Conservation (phyloP, 2,329 filamentous ascomycete species). For the Pyrenophora graminea region DNA sequence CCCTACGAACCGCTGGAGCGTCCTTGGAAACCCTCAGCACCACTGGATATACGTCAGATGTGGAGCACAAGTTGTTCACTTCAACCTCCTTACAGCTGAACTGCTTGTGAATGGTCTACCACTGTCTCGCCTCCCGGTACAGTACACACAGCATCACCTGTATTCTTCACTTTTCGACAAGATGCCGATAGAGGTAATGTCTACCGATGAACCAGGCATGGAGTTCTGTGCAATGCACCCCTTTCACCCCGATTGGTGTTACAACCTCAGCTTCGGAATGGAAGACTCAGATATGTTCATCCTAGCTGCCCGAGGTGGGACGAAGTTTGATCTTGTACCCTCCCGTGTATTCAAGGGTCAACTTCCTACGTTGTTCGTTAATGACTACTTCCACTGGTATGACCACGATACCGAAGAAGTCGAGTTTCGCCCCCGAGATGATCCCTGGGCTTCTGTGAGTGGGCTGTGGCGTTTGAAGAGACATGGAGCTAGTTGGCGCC, state of each 20-base stretch:
- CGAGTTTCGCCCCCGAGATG: conserved; percentile 12
- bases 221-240: conserved; percentile 45
- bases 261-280: conserved; percentile 37
- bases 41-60: conserved; percentile 31
- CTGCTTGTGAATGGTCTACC: conserved; percentile 59
- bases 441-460: conserved; percentile 8
- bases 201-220: conserved; percentile 47
- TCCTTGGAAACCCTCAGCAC: not conserved
- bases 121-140: conserved; percentile 52
- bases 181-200: conserved; percentile 51
- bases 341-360: conserved; percentile 22
- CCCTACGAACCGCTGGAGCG: conserved; percentile 5
- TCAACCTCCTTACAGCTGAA: conserved; percentile 57
- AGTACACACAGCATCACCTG: conserved; percentile 49
- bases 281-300: conserved; percentile 26
- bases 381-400: conserved; percentile 26
- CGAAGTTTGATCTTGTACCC: conserved; percentile 43
- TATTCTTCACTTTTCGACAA: conserved; percentile 53
- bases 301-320: conserved; percentile 7
- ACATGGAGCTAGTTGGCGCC: conserved; percentile 17
- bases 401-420: conserved; percentile 9
- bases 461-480: conserved; percentile 24
- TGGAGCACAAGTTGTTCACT: conserved; percentile 36
- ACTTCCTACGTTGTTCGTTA: conserved; percentile 42
- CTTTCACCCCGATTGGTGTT: conserved; percentile 2